Percentiles rank a stretch among this genome's conserved stretches.
Conservation (phyloP, 2,329 filamentous ascomycete genomes). For the Fusarium lyarnte region DNA sequence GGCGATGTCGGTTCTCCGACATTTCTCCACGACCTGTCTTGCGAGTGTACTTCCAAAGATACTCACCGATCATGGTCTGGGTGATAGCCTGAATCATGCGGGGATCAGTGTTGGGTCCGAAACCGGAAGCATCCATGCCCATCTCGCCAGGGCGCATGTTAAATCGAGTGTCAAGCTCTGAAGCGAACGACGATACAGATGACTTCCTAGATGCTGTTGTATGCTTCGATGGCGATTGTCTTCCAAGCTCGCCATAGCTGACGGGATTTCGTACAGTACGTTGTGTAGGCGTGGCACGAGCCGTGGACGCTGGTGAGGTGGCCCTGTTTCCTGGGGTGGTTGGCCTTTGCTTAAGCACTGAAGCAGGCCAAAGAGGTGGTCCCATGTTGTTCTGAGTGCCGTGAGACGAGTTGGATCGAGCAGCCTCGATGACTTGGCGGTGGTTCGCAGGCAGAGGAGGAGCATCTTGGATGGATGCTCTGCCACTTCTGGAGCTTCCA, state of each 20-base stretch:
- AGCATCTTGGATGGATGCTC: conserved; percentile 52
- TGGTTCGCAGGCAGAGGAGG: conserved; percentile 87
- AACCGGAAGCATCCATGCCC: conserved; percentile 63
- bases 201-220: conserved; percentile 63
- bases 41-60: conserved; percentile 98
- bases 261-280: conserved; percentile 58
- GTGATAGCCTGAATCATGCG: conserved; percentile 99
- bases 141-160: conserved; percentile 72
- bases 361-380: conserved; percentile 84
- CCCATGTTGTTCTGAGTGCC: conserved; percentile 72
- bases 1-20: conserved; percentile 87
- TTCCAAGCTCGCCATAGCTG: conserved; percentile 57
- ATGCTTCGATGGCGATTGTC: conserved; percentile 59
- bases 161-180: conserved; percentile 91
- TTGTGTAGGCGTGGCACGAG: conserved; percentile 68
- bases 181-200: conserved; percentile 94
- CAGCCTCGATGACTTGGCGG: conserved; percentile 84
- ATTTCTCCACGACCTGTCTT: conserved; percentile 90
- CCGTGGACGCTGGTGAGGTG: conserved; percentile 55
- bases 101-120: conserved; percentile 83
- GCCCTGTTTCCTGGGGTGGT: conserved; percentile 67
- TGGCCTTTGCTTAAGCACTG: conserved; percentile 68
- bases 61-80: conserved; percentile 99
- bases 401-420: conserved; percentile 66
- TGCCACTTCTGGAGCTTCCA: conserved; percentile 76